Conservation (phyloP, 2,329 filamentous ascomycete genomes). For the Parastagonospora avenae region DNA sequence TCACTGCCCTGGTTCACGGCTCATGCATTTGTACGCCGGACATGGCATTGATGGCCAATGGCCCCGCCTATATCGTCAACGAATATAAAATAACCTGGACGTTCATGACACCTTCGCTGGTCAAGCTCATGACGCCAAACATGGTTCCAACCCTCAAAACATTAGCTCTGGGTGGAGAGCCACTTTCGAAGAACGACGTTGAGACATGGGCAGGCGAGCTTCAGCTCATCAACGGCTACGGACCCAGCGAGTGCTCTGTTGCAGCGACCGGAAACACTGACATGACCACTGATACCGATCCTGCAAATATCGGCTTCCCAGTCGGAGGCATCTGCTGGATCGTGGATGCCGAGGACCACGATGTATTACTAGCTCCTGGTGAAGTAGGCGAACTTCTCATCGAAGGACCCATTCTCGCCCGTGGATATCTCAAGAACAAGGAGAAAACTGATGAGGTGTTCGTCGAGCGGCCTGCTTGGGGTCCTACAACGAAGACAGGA, state of each 20-base stretch:
- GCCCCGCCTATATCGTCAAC: conserved; percentile 58
- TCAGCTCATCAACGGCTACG: conserved; percentile 16
- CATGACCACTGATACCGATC: conserved; percentile 2
- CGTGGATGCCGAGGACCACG: conserved; percentile 15
- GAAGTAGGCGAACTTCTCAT: conserved; percentile 58
- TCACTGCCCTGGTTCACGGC: conserved; percentile 53
- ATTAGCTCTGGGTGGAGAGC: conserved; percentile 50
- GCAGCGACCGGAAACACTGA: neutral
- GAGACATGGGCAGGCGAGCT: conserved; percentile 11
- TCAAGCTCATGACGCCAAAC: conserved; percentile 50
- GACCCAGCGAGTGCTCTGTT: conserved; percentile 12
- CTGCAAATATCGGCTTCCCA: conserved; percentile 5
- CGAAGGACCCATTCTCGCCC: conserved; percentile 55
- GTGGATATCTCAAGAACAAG: conserved; percentile 22
- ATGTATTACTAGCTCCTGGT: conserved; percentile 12
- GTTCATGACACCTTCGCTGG: conserved; percentile 62
- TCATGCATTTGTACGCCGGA: conserved; percentile 58
- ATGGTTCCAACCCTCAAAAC: conserved; percentile 49
- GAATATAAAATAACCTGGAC: conserved; percentile 43
- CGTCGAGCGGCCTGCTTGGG: conserved; percentile 14
- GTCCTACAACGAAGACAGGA: neutral
- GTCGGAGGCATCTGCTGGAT: neutral
- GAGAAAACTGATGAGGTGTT: conserved; percentile 18
- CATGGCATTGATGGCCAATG: conserved; percentile 57
- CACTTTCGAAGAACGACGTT: neutral